A percentile compares a stretch with the other conserved stretches of the same genome.
Conservation (phyloP, 352 stramenopile species). For the Pythium chondricola region DNA sequence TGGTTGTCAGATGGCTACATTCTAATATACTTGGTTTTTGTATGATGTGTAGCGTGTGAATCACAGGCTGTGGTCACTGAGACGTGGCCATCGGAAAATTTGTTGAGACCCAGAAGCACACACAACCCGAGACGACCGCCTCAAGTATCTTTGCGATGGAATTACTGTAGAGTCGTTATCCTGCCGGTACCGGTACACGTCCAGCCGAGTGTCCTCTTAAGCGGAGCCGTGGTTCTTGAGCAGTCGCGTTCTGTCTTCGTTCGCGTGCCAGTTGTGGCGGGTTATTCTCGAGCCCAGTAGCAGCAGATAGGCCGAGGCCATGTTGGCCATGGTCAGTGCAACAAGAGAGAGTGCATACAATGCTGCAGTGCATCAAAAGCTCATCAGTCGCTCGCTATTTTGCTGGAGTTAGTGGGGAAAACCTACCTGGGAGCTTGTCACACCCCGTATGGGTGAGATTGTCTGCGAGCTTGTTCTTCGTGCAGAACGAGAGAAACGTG, state of each 20-base stretch:
- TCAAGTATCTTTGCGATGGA: too few species aligned
- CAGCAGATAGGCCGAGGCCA: slow-evolving; percentile 34
- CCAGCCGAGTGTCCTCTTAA: too few species aligned
- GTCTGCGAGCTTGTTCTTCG: slow-evolving; percentile 25
- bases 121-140: too few species aligned
- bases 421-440: slow-evolving; percentile 32
- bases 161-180: too few species aligned
- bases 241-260: slow-evolving; percentile 21
- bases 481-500: slow-evolving; percentile 27
- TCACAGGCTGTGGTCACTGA: too few species aligned
- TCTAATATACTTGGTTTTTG: too few species aligned
- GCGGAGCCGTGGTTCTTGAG: slow-evolving; percentile 25
- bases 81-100: too few species aligned
- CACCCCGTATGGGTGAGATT: slow-evolving; percentile 41
- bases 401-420: not conserved
- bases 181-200: too few species aligned
- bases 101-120: too few species aligned
- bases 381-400: not conserved
- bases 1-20: too few species aligned
- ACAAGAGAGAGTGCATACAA: slow-evolving; percentile 41
- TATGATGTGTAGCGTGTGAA: too few species aligned
- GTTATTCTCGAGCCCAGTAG: slow-evolving; percentile 41
- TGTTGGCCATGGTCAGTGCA: slow-evolving; percentile 28
- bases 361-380: slow-evolving; percentile 7
- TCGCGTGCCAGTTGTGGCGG: slow-evolving; percentile 28